Evolutionary conservation across 2,329 filamentous ascomycete genomes (phyloP), one percentile per base, ranked within the genome.

Genomic region (Ascochyta pisi): DNA sequence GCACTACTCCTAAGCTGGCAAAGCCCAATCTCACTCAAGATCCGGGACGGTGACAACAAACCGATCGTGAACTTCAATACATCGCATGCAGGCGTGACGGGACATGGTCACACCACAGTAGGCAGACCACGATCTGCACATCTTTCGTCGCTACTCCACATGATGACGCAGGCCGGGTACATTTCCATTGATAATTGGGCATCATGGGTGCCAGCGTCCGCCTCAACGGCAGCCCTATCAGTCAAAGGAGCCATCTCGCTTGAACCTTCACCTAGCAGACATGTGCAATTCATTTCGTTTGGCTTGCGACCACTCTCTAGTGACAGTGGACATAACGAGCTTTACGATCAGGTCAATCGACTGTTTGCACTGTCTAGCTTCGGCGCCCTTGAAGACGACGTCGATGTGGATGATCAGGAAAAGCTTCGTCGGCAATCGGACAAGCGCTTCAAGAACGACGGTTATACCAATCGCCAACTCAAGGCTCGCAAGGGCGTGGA

Each of bases 281-380:
- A 84, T 19, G 78, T 86, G 1, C 94, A 98, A 65, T 96, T 96
- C 70, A 84, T 98, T 22, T 91, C 90, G 4, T 75, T 96, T 24
- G 92, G 91, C 0, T 83, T 92, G 7, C 78, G 82, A 8, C 91
- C 92, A 0, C 64, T 96, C 1, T 70, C 78, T 1, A 77, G 84
- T 23, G 79, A 82, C 4, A 76, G 78, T 43, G 83, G 83, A 0
- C 81, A 84, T 3, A 89, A 89, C 55, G 75, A 89, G 6, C 73
- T 98, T 0, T 96, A 90, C 64, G 86, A 90, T 49, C 87, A 89
- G 54, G 81, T 96, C 55, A 98, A 98, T 71, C 83, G 82, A 22
- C 68, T 92, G 1, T 96, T 98, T 71, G 76, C 81, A 4, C 82
- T 84, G 37, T 98, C 95, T 0, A 85, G 81, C 55, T 99, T 98